Conservation (phyloP, 192 early-diverging fungal species). For the Entrophospora sp. region DNA sequence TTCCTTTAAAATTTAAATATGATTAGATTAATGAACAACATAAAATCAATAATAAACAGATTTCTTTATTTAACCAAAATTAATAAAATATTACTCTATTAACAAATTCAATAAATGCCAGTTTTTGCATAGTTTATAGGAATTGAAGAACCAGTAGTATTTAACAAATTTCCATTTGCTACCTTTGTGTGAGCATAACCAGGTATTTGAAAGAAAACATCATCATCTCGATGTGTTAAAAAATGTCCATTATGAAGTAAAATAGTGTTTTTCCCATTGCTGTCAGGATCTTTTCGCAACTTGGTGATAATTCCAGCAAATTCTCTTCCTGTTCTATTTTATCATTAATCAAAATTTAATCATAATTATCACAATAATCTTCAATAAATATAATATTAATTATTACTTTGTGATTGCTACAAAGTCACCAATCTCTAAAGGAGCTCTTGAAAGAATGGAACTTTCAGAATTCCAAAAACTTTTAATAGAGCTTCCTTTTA, state of each 20-base stretch:
- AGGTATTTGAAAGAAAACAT: conserved; percentile 39
- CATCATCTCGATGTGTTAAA: conserved; percentile 25
- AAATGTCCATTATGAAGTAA: background rate
- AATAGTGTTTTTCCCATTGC: background rate
- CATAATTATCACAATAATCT: too few species aligned
- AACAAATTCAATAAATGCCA: conserved; percentile 5
- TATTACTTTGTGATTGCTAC: too few species aligned
- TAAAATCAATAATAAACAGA: background rate
- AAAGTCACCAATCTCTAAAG: too few species aligned
- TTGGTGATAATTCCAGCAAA: background rate
- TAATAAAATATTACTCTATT: background rate
- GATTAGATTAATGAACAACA: background rate
- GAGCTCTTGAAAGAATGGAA: too few species aligned
- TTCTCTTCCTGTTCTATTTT: background rate
- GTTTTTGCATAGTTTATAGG: background rate
- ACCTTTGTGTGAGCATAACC: conserved; percentile 22
- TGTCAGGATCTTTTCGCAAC: background rate
- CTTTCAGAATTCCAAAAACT: too few species aligned
- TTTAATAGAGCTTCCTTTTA: too few species aligned
- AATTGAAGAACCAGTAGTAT: conserved; percentile 10
- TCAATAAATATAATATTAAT: too few species aligned
- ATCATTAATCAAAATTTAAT: too few species aligned
- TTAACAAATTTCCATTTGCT: background rate
- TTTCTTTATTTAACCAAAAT: background rate
- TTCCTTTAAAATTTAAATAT: background rate